Evolutionary conservation across 2,329 filamentous ascomycete genomes (phyloP), one percentile per base, ranked within the genome.

Genomic region (Ambrosiella beaveri): DNA sequence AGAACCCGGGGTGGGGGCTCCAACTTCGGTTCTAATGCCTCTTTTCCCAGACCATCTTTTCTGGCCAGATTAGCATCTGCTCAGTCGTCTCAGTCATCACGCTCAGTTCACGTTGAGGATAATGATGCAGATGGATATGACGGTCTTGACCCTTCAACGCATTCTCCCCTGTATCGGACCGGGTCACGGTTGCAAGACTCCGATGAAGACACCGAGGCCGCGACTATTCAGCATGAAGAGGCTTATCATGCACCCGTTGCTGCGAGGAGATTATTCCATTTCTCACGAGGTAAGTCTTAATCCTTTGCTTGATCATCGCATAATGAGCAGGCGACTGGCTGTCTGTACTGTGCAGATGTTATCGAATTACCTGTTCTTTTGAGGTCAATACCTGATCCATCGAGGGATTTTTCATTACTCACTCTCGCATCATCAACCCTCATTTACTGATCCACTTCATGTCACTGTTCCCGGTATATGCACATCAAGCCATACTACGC

Each of bases 211-310:
- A 38, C 57, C 2, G 58, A 60, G 7, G 36, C 35, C 35, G 27
- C 44, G 19, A 36, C n/a, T 17, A 17, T 49, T 47, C 59, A 55
- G n/a, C 12, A 44, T 35, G 13, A 47, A 51, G 37, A 44, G 37
- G n/a, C 11, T 36, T 36, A 19, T 57, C n/a, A 12, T n/a, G 40
- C 51, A 38, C 49, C 36, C 17, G 38, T 56, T 41, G 51, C 55
- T 9, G 45, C 56, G 15, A 55, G 59, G 38, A 40, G 58, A 36
- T 47, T 58, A 37, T 58, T 58, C 47, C 56, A 60, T 51, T 51
- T 55, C 52, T 56, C 55, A 41, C 49, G 53, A 37, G 57, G 57
- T 59, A 49, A 59, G 57, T 56, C 17, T 27, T 27, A 27, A 27
- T 27, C 3, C 3, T 27, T 27, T 27, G 27, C 27, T 27, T 27